These are phyloP conservation scores for Aspergillus saccharolyticus DNA, from an alignment of 495 filamentous ascomycete species.

Conservation along the genomic window DNA sequence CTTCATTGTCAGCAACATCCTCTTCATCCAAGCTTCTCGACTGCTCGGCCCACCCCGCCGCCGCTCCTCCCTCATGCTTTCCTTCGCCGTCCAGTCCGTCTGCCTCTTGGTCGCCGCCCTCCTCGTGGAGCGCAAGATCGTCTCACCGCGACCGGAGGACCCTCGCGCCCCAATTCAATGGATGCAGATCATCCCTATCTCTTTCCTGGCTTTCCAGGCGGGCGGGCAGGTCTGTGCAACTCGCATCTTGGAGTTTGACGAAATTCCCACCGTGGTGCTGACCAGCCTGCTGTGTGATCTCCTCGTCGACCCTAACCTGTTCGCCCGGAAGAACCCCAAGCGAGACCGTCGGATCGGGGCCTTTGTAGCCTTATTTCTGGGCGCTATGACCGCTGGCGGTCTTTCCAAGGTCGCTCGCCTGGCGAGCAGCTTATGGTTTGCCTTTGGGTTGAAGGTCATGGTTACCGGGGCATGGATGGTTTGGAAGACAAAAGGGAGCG, in stretches of 20 bases:
- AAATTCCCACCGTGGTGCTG: constrained; percentile 67
- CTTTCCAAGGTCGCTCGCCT: constrained; percentile 27
- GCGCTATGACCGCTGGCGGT: constrained; percentile 37
- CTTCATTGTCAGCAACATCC: constrained; percentile 31
- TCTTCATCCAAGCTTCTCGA: constrained; percentile 33
- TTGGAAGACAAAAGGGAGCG: constrained; percentile 22
- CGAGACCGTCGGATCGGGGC: constrained; percentile 31
- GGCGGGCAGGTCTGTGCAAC: constrained; percentile 62
- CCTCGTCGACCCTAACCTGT: constrained; percentile 29
- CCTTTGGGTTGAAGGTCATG: constrained; percentile 29
- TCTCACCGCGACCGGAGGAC: constrained; percentile 33
- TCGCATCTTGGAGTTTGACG: constrained; percentile 55
- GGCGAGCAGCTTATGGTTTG: constrained; percentile 36
- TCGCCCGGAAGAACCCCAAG: constrained; percentile 26
- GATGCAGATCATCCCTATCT: constrained; percentile 43
- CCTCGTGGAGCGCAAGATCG: constrained; percentile 42
- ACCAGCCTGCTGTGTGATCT: constrained; percentile 64
- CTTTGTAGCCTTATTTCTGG: constrained; percentile 32
- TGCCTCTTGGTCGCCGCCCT: constrained; percentile 49
- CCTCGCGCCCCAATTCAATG: constrained; percentile 31
- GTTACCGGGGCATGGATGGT: constrained; percentile 31
- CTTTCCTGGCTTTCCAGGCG: constrained; percentile 62
- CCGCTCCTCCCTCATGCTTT: constrained; percentile 48
- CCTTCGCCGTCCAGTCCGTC: constrained; percentile 51
- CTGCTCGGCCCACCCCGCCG: constrained; percentile 25